These are phyloP conservation scores for Corchorus capsularis DNA, from an alignment of 345 rosid species.

Conservation along the genomic window DNA sequence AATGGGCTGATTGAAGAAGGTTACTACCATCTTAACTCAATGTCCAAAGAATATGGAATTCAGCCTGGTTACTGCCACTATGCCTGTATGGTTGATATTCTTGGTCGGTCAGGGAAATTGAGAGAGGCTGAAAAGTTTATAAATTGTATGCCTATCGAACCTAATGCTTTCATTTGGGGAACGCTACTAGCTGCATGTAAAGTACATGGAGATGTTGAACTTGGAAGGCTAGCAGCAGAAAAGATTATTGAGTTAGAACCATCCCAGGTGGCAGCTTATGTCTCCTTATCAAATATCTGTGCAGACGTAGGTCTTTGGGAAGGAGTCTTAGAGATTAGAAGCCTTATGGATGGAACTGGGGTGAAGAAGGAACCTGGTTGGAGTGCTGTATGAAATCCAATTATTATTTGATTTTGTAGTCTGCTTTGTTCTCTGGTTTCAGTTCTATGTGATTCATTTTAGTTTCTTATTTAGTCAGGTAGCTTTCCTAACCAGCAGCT, in stretches of 20 bases:
- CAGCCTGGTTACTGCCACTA: slow-evolving; percentile 63
- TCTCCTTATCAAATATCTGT: slow-evolving; percentile 70
- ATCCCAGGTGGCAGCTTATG: slow-evolving; percentile 59
- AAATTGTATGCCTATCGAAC: slow-evolving; percentile 53
- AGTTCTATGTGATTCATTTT: not conserved
- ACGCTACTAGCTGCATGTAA: slow-evolving; percentile 82
- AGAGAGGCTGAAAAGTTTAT: slow-evolving; percentile 72
- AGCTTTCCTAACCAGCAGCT: not conserved
- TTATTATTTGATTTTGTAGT: slow-evolving; percentile 11
- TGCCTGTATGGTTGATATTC: slow-evolving; percentile 81
- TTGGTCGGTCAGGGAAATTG: slow-evolving; percentile 76
- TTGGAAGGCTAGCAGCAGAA: slow-evolving; percentile 65
- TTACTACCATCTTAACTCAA: slow-evolving; percentile 55
- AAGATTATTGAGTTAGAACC: slow-evolving; percentile 58
- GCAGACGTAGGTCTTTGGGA: slow-evolving; percentile 85
- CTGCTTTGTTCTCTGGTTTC: slow-evolving; percentile 5
- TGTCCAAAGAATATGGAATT: slow-evolving; percentile 59
- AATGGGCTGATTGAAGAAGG: slow-evolving; percentile 71
- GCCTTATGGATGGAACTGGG: slow-evolving; percentile 56
- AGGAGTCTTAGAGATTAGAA: slow-evolving; percentile 57
- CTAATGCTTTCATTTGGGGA: slow-evolving; percentile 75
- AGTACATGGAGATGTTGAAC: slow-evolving; percentile 67
- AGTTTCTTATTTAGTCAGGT: not conserved
- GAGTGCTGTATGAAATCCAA: slow-evolving; percentile 49
- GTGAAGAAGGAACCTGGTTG: slow-evolving; percentile 66